Base-by-base conservation (phyloP, 345 rosid species). In the Clausena lansium region DNA sequence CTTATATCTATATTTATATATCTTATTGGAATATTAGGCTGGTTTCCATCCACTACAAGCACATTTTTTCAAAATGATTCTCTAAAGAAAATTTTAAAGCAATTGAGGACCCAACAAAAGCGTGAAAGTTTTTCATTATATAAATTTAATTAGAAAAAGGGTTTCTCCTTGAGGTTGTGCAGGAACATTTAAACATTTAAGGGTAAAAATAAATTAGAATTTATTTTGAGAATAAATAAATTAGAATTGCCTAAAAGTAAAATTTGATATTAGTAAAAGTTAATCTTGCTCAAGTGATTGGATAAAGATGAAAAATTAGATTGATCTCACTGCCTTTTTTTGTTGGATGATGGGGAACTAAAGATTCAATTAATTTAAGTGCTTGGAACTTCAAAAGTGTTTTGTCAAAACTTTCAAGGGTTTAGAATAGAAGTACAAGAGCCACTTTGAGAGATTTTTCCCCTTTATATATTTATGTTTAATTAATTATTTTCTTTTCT, bases 21-120 rank as follows among this genome's bases (percentile, higher is more conserved):
- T 55, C 24, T 73, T 52, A 35, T 62, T 63, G 80, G 80, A 76
- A 61, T 79, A 73, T 73, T 60, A 79, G 76, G 69, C 74, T 47
- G 22, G 32, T 71, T 66, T 71, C 74, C 62, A 52, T 45, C 64
- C 71, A 62, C 36, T 33, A 64, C 13, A 33, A 6, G 10, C 35
- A 14, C 22, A 38, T 54, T 10, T 35, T 62, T 30, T 0, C 0
- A 24, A 69, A 60, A 61, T 6, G 71, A 65, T 45, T 65, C 50
- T 65, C 11, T 20, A 54, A 47, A n/a, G n/a, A 27, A 61, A 27
- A 61, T 45, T 60, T 41, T 7, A 45, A 36, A 3, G 9, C 24
- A 57, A 10, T 54, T 71, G 74, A 70, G 41, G 60, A 70, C 39
- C 75, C 64, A 55, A 45, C 59, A 69, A 41, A 6, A 25, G 36